These are phyloP conservation scores for Papiliotrema fonsecae DNA, from an alignment of 1,284 basidiomycete species.

Conservation along the genomic window DNA sequence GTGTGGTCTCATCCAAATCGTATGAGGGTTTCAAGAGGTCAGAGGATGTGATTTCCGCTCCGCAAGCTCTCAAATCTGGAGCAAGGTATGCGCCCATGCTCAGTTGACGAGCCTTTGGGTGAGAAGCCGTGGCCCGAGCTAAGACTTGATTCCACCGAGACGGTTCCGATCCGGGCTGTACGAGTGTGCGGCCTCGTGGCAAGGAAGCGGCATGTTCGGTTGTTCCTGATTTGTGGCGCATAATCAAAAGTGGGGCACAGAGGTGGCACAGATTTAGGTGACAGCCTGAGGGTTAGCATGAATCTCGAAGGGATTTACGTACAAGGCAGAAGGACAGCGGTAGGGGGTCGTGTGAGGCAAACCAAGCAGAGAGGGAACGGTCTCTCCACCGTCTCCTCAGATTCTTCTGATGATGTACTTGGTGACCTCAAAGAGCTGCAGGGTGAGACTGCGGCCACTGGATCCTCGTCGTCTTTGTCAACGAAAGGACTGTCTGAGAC, in stretches of 20 bases:
- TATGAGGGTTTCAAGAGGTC: background rate
- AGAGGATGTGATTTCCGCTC: constrained; percentile 19
- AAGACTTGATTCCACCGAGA: constrained; percentile 20
- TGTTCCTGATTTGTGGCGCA: no score
- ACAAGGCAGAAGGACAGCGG: constrained; percentile 38
- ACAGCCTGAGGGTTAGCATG: constrained; percentile 21
- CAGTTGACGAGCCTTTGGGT: constrained; percentile 20
- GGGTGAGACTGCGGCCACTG: no score
- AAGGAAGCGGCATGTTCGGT: no score
- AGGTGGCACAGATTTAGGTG: constrained; percentile 39
- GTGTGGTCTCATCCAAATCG: constrained; percentile 5
- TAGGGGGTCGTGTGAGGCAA: constrained; percentile 29
- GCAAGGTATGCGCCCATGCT: constrained; percentile 26
- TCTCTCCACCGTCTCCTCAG: constrained; percentile 4
- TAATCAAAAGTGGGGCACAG: constrained; percentile 29
- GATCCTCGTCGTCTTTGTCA: no score
- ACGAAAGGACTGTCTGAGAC: no score
- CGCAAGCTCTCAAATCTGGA: constrained; percentile 10
- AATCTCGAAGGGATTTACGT: constrained; percentile 5
- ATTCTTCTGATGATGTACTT: no score
- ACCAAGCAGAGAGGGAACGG: constrained; percentile 32
- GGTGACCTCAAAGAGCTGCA: background rate
- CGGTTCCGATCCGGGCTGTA: no score
- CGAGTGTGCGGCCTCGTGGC: no score
- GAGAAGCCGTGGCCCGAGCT: constrained; percentile 21